Conservation (phyloP, 768 basidiomycete genomes). For the Coprinopsis strossmayeri region DNA sequence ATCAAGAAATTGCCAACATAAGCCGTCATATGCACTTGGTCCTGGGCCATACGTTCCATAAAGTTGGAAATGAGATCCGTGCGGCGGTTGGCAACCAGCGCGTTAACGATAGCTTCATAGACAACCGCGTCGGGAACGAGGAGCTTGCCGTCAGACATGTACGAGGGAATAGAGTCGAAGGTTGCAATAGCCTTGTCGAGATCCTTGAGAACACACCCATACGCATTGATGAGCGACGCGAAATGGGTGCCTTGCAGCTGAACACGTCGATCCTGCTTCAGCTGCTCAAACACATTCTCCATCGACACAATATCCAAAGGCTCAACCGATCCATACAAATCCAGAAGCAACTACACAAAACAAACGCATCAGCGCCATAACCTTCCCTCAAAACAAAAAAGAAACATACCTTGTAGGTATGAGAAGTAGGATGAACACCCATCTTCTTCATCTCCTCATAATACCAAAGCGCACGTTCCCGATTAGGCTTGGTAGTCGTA, state of each 20-base stretch:
- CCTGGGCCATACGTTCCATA: conserved; percentile 48
- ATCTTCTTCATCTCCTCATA: conserved; percentile 58
- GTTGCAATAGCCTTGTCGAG: conserved; percentile 66
- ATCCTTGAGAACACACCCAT: conserved; percentile 76
- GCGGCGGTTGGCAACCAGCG: conserved; percentile 70
- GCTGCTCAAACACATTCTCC: conserved; percentile 61
- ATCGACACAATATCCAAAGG: conserved; percentile 71
- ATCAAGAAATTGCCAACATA: conserved; percentile 90
- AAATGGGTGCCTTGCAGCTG: conserved; percentile 42
- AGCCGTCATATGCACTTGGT: conserved; percentile 83
- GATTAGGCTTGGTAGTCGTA: conserved; percentile 83
- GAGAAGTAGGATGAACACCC: conserved; percentile 68
- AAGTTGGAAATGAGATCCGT: conserved; percentile 73
- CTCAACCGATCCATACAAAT: conserved; percentile 81
- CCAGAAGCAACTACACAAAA: conserved; percentile 65
- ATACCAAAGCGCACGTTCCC: conserved; percentile 69
- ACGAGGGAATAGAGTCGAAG: conserved; percentile 68
- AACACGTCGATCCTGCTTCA: conserved; percentile 42
- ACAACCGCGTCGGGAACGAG: conserved; percentile 68
- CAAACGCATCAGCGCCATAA: conserved; percentile 8
- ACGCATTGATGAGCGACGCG: conserved; percentile 84
- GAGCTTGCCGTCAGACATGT: conserved; percentile 24
- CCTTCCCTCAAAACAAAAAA: background rate
- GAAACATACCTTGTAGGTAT: conserved; percentile 83
- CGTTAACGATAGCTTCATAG: conserved; percentile 88